Evolutionary conservation across 768 basidiomycete species (phyloP), one percentile per base, ranked within the genome.

Genomic region (Sutorius australiensis): DNA sequence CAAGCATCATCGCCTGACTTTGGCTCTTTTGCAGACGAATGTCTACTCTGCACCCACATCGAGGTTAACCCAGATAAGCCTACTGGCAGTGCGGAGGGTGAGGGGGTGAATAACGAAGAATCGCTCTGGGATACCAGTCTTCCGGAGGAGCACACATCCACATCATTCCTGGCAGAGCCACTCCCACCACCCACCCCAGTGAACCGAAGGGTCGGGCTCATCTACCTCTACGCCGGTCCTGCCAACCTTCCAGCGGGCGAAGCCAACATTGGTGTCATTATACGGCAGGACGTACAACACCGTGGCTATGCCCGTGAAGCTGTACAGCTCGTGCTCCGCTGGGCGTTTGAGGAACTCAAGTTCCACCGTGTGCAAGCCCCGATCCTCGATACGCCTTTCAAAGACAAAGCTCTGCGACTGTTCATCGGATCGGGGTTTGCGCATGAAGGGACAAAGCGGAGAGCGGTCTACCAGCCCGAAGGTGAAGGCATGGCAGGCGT

Each of bases 361-460:
- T 71, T 73, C 54, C 70, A 71, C 31, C 71, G 70, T 33, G 57
- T 70, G 3, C 70, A 71, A 36, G 71, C 63, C 1, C 73, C 77
- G 4, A 62, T 87, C 14, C 66, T 81, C 11, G 75, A 80, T 44
- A 65, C 72, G 31, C 67, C 75, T 5, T 63, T 64, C 21, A 79
- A 77, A 53, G 73, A 80, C 28, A 66, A 63, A 30, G 75, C 75
- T 1, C 59, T 79, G 27, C 70, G 70, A 14, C 62, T 86, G 12
- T 82, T 87, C 57, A 75, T 80, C 8, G 63, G 67, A 1, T 48
- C 54, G 50, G 80, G 81, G 9, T 87, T 89, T 61, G 65, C 66
- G 7, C 79, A 83, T 54, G 87, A 89, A 67, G 87, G 87, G 42
- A 80, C 75, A 9, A 77, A 78, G 39, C 78, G 85, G 31, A 75